phyloP scores from a whole-genome alignment of 306 rosid species.

The Prinsepia uniflora region DNA sequence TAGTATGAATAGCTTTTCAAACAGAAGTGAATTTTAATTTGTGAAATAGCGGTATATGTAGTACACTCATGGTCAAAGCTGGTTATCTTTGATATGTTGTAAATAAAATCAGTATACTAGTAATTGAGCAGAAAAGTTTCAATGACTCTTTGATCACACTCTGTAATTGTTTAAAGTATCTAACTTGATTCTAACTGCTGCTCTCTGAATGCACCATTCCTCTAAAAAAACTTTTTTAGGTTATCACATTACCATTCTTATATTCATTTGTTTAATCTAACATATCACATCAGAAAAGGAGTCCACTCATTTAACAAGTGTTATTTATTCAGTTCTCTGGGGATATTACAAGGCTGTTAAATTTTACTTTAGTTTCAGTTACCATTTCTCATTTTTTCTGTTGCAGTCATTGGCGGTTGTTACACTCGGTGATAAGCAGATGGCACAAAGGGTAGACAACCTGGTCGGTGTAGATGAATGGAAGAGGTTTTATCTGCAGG shows the following conservation, averaged over 20 bases:
- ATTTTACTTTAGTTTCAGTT: constrained; percentile 16
- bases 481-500: constrained; percentile 98
- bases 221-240: neutral
- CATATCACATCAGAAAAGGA: neutral
- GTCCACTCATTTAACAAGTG: neutral
- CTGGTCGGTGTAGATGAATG: constrained; percentile 72
- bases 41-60: neutral
- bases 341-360: constrained; percentile 6
- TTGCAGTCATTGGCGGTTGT: constrained; percentile 83
- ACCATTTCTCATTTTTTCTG: constrained; percentile 10
- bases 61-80: neutral
- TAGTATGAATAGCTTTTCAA: neutral
- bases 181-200: neutral
- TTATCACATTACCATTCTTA: neutral
- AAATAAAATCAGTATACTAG: neutral
- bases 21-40: neutral
- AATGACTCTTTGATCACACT: neutral
- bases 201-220: neutral
- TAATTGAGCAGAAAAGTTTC: neutral
- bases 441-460: constrained; percentile 93
- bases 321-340: neutral
- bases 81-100: neutral
- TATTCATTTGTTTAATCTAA: neutral
- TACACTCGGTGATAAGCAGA: constrained; percentile 89
- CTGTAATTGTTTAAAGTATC: neutral